phyloP scores from a whole-genome alignment of 2,329 filamentous ascomycete genomes.

The Fusarium drepaniforme region DNA sequence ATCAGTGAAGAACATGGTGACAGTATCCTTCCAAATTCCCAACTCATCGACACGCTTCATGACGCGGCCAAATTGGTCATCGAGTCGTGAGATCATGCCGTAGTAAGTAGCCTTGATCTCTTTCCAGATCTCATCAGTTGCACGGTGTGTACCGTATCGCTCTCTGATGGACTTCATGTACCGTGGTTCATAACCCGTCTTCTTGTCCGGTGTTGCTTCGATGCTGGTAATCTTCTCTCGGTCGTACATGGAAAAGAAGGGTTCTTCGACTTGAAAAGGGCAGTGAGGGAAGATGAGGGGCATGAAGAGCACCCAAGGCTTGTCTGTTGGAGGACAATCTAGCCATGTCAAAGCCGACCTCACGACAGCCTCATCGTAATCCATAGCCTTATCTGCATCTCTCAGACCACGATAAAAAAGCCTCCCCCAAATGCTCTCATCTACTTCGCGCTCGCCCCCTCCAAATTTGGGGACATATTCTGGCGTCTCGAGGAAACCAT shows the following conservation, averaged over 20 bases:
- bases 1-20: slow-evolving; percentile 59
- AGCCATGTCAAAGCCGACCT: slow-evolving; percentile 57
- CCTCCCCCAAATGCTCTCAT: slow-evolving; percentile 53
- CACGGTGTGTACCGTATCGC: slow-evolving; percentile 53
- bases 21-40: slow-evolving; percentile 52
- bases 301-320: slow-evolving; percentile 58
- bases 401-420: slow-evolving; percentile 57
- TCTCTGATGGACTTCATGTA: slow-evolving; percentile 56
- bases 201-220: slow-evolving; percentile 17
- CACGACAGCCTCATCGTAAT: slow-evolving; percentile 60
- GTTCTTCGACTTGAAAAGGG: slow-evolving; percentile 62
- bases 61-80: slow-evolving; percentile 59
- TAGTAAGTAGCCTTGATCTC: slow-evolving; percentile 60
- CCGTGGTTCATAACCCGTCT: slow-evolving; percentile 57
- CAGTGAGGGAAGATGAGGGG: slow-evolving; percentile 59
- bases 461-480: slow-evolving; percentile 50
- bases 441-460: slow-evolving; percentile 28
- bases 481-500: slow-evolving; percentile 56
- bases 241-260: slow-evolving; percentile 61
- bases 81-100: slow-evolving; percentile 60
- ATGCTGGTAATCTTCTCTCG: slow-evolving; percentile 43
- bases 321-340: slow-evolving; percentile 54
- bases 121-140: slow-evolving; percentile 56
- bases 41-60: slow-evolving; percentile 49
- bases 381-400: slow-evolving; percentile 51